Conservation (phyloP, 805 yeast species). For the Ogataea salicorniae region DNA sequence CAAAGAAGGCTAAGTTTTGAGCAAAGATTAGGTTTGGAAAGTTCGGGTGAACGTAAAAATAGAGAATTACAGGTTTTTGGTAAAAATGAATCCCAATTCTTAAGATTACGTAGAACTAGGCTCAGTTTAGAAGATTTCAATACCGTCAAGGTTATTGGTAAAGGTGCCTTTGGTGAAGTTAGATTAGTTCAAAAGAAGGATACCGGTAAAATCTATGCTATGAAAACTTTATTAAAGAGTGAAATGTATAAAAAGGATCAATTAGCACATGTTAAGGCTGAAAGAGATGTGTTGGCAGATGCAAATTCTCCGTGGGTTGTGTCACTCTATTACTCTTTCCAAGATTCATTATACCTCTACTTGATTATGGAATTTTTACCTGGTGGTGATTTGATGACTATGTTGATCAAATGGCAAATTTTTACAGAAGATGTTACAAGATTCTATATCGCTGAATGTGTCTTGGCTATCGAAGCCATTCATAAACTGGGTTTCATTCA, state of each 20-base stretch:
- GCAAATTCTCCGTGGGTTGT: slow-evolving; percentile 89
- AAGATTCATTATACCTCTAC: slow-evolving; percentile 68
- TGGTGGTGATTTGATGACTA: slow-evolving; percentile 89
- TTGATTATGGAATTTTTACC: slow-evolving; percentile 79
- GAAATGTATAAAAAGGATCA: slow-evolving; percentile 96
- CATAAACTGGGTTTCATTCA: slow-evolving; percentile 93
- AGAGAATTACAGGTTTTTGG: slow-evolving; percentile 81
- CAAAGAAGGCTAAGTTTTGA: slow-evolving; percentile 87
- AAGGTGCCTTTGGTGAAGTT: slow-evolving; percentile 98
- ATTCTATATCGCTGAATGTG: slow-evolving; percentile 95
- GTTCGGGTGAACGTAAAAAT: slow-evolving; percentile 80
- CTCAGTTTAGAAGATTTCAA: slow-evolving; percentile 76
- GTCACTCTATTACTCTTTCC: slow-evolving; percentile 75
- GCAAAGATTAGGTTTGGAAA: slow-evolving; percentile 60
- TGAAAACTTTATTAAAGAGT: slow-evolving; percentile 84
- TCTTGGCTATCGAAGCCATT: slow-evolving; percentile 88
- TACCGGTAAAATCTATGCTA: slow-evolving; percentile 87
- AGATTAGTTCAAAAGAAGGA: slow-evolving; percentile 89
- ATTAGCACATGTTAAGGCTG: slow-evolving; percentile 92
- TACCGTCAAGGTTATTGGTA: slow-evolving; percentile 87
- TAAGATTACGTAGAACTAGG: slow-evolving; percentile 80
- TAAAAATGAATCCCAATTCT: slow-evolving; percentile 79
- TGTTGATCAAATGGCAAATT: slow-evolving; percentile 91
- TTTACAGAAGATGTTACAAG: slow-evolving; percentile 90
- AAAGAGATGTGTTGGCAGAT: slow-evolving; percentile 90